Evolutionary conservation across 805 yeast genomes (phyloP).

Genomic region (Candida silvicultrix): DNA sequence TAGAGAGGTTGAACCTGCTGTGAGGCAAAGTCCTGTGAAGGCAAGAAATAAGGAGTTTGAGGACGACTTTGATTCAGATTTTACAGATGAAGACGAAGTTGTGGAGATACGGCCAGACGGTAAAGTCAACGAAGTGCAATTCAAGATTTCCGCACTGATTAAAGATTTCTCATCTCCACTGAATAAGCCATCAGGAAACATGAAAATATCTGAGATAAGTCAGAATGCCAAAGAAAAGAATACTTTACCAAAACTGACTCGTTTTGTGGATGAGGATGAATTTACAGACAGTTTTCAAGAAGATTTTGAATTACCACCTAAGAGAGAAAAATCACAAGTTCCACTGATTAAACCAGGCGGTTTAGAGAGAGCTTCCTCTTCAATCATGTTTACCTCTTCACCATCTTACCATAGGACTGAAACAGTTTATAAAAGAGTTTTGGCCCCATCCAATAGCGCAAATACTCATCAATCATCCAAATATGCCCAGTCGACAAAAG

Average conservation of each 20-base stretch:
- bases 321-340: not conserved
- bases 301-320: not conserved
- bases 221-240: not conserved
- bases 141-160: not conserved
- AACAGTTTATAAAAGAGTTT: slow-evolving; percentile 9
- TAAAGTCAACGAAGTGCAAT: not conserved
- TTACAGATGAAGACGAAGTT: slow-evolving; percentile 5
- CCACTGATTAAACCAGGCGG: not conserved
- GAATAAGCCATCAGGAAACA: not conserved
- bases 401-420: slow-evolving; percentile 22
- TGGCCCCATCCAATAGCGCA: not conserved
- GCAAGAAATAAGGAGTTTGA: slow-evolving; percentile 11
- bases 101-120: not conserved
- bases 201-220: not conserved
- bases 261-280: not conserved
- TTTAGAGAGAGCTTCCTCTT: not conserved
- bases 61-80: slow-evolving; percentile 12
- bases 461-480: not conserved
- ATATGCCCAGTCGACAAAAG: too few relatives aligned
- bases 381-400: slow-evolving; percentile 13
- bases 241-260: not conserved
- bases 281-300: not conserved
- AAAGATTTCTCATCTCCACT: not conserved
- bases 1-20: not conserved
- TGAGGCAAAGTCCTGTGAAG: slow-evolving; percentile 4